Evolutionary conservation across 208 protist species (phyloP), one percentile per base, ranked within the genome.

Genomic region (Balamuthia mandrillaris): DNA sequence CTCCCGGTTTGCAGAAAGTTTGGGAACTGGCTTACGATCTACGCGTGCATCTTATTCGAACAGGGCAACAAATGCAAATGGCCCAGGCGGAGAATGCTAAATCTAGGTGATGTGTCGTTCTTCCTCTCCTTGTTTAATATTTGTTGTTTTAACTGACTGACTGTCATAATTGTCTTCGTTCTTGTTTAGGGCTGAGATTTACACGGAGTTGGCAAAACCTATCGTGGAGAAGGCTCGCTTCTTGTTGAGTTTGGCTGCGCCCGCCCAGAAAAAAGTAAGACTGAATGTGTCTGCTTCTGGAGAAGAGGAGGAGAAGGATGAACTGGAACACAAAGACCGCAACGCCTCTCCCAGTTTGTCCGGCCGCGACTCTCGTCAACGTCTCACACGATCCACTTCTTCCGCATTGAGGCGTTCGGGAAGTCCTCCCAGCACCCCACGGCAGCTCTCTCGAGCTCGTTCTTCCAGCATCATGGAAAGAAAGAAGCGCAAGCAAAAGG

Each of bases 21-120:
- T 83, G 75, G 75, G 75, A 83, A 29, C 41, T 83, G 10, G 75
- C 54, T 41, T 83, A 83, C 35, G 75, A 83, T 18, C 41, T 83
- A n/a, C 75, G 75, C 0, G 2, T 33, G 12, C 49, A 54, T 33
- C n/a, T 83, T 24, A 44, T 83, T 21, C 75, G n/a, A 83, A n/a
- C 75, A 66, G 29, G 52, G 66, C 14, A 49, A 83, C 75, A 83
- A 83, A 54, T 41, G 10, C 54, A 37, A 54, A 7, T 54, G 61
- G 10, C 31, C n/a, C 1, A 42, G 58, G 14, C 24, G 61, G n/a
- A 39, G 72, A 81, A 27, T 24, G 29, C 24, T 31, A 83, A 4
- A 44, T 12, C 39, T 49, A 83, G 12, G 9, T 52, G 14, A 81
- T 33, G 49, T n/a, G 49, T 56, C 18, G n/a, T 18, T 56, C n/a